phyloP scores from a whole-genome alignment of 2,329 filamentous ascomycete genomes.

The Raffaelea deltoideospora region DNA sequence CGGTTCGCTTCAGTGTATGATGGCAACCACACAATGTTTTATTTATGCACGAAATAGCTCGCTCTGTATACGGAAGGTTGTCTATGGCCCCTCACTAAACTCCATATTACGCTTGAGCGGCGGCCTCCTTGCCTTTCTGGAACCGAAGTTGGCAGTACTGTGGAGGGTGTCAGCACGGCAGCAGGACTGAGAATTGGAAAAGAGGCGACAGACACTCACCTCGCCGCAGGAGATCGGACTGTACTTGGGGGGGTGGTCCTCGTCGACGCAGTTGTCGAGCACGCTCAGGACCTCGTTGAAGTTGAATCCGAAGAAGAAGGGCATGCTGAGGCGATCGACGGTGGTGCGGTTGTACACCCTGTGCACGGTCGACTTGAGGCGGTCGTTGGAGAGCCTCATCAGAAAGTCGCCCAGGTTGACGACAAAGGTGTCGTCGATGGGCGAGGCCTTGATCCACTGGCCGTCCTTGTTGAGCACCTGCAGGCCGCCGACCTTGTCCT shows the following conservation, averaged over 20 bases:
- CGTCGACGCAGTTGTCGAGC: slow-evolving; percentile 22
- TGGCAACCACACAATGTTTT: too few species aligned
- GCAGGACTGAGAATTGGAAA: too few species aligned
- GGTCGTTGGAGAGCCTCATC: slow-evolving; percentile 10
- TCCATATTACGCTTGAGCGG: too few species aligned
- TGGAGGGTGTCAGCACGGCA: too few species aligned
- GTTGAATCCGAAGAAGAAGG: slow-evolving; percentile 11
- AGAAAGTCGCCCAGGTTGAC: slow-evolving; percentile 12
- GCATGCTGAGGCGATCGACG: slow-evolving; percentile 8
- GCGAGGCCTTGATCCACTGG: slow-evolving; percentile 3
- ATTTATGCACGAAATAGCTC: too few species aligned
- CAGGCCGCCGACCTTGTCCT: slow-evolving; percentile 8
- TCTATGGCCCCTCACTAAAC: too few species aligned
- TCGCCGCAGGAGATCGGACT: slow-evolving; percentile 26
- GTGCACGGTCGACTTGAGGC: slow-evolving; percentile 10
- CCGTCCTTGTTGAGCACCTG: slow-evolving; percentile 7
- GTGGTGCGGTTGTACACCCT: slow-evolving; percentile 8
- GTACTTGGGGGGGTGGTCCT: slow-evolving; percentile 22
- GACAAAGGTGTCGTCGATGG: slow-evolving; percentile 8
- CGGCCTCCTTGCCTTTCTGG: too few species aligned
- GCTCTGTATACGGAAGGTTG: too few species aligned
- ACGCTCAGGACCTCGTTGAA: slow-evolving; percentile 19
- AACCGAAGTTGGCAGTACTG: too few species aligned
- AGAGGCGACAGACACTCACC: too few species aligned
- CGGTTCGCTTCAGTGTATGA: too few species aligned